These are phyloP conservation scores for Keithomyces neogunnii DNA, from an alignment of 2,329 filamentous ascomycete genomes.

Conservation along the genomic window DNA sequence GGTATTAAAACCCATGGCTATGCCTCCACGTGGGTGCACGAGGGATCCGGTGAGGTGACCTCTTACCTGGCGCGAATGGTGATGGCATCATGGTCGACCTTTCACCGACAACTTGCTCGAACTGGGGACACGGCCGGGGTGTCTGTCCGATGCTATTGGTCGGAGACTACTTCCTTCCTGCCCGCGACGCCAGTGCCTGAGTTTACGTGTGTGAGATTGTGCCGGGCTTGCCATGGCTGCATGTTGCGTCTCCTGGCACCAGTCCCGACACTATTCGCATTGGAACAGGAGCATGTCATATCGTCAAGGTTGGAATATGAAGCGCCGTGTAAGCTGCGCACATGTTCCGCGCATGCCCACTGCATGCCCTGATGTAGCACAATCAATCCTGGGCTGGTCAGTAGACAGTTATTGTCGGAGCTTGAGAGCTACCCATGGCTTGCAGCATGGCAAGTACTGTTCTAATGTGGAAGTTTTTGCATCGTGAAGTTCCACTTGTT, in stretches of 20 bases:
- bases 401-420: neutral
- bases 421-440: neutral
- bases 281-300: too few relatives aligned
- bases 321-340: too few relatives aligned
- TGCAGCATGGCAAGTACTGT: neutral
- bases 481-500: too few relatives aligned
- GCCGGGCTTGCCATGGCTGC: neutral
- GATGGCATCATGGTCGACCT: neutral
- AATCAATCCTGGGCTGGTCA: neutral
- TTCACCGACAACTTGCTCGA: neutral
- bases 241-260: neutral
- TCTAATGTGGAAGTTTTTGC: too few relatives aligned
- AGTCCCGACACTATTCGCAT: too few relatives aligned
- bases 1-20: neutral
- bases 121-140: neutral
- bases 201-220: neutral
- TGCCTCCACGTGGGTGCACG: constrained; percentile 6
- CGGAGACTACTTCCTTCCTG: too few relatives aligned
- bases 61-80: constrained; percentile 1
- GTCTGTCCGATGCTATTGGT: neutral
- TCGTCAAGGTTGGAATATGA: too few relatives aligned
- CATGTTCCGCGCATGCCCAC: too few relatives aligned
- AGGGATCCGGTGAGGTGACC: neutral
- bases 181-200: too few relatives aligned
- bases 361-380: too few relatives aligned